Evolutionary conservation across 352 stramenopile species (phyloP), one percentile per base, ranked within the genome.

Genomic region (Phytophthora foliorum): DNA sequence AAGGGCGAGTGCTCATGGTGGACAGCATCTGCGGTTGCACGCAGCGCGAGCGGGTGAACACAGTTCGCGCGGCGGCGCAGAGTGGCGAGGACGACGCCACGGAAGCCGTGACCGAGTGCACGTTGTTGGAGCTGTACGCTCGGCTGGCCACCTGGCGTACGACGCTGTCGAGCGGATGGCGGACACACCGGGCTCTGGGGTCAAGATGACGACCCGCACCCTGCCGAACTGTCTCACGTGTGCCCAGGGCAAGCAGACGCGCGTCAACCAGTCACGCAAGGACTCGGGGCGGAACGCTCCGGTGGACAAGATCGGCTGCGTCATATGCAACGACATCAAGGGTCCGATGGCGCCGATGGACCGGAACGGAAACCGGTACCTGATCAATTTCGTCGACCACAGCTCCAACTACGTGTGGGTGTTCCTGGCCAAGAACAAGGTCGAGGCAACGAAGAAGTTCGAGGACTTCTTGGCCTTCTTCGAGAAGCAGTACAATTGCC

Each of bases 331-430:
- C 11, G 63, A 64, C 45, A 19, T 62, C 0, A 69, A 63, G 22
- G 52, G 52, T 2, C 51, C 60, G 4, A 74, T 69, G 32, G 42
- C 42, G 4, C 29, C 42, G 2, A 2, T 10, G 0, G 25, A 67
- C 5, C 9, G 38, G 0, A 21, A 36, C 14, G 48, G 42, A 1
- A 71, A 72, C 29, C 31, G 54, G 0, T 75, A 59, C 21, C 29
- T 65, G 53, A 29, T 74, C 1, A 69, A 69, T 19, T 63, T 69
- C 4, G 22, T 70, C 0, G 45, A 70, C 8, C 54, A 70, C 13
- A 22, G 45, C 1, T 51, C 2, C 7, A 74, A 69, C 25, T 69
- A 69, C 42, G 45, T 21, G 4, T 21, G 59, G 3, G 53, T 69
- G 1, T 75, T 75, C 32, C n/a, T 67, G 14, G 57, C 41, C 10